Base-by-base conservation (phyloP, 2,329 filamentous ascomycete genomes). In the Fusarium sororula region DNA sequence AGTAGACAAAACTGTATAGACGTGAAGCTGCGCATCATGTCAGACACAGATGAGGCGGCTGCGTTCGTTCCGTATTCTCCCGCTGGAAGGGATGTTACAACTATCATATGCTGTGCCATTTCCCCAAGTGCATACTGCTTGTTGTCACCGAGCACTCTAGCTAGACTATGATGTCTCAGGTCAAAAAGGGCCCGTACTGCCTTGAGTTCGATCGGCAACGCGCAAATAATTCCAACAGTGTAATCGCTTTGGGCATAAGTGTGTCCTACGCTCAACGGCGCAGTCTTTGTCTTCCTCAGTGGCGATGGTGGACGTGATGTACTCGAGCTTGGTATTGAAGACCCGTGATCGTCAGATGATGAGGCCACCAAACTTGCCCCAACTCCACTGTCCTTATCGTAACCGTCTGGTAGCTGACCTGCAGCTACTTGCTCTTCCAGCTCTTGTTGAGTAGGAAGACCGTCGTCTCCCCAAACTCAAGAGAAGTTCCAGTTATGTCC, bases 191-290 rank as follows among this genome's bases (percentile, higher is more conserved):
- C 48, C 1, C 50, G 12, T 4, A 62, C 9, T 5, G 59, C 48
- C 4, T 56, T 54, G 1, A 56, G 59, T 0, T 62, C 59, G 7
- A 44, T 32, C 1, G 59, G 17, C 0, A 62, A 41, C 0, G 50
- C 39, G 2, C 59, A 56, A 9, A 62, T 20, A 0, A 62, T 45
- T 0, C 48, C 59, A 5, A 62, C 38, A 0, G 48, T 38, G 7
- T 62, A 62, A 2, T 42, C 7, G 15, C 4, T 30, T 5, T 11
- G 14, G 6, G 35, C 0, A 18, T 7, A 39, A 0, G 6, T 18
- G 3, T 9, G 0, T 15, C 6, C 15, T 9, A 8, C 30, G 15
- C 1, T 32, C 7, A 3, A 2, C 1, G 30, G 22, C 4, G 7
- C 5, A 12, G 48, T 12, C 3, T 15, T 18, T 13, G 14, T 4